A percentile compares a stretch with the other conserved stretches of the same genome.
These are phyloP conservation scores for Suillus sp. DNA, from an alignment of 768 basidiomycete genomes.

Conservation along the genomic window DNA sequence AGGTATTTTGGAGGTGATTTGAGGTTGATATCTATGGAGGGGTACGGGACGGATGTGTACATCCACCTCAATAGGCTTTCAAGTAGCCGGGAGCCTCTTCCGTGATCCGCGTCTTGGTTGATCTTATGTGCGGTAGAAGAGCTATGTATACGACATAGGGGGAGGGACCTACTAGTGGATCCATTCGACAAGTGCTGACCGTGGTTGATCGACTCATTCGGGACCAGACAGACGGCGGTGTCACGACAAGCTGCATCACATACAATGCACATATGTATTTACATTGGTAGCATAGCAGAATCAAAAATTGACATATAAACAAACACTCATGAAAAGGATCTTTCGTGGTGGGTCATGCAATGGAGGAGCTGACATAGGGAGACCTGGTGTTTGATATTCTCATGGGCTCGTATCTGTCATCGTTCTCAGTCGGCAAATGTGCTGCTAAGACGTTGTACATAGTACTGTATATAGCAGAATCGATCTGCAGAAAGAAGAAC, in stretches of 20 bases:
- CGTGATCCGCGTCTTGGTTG: constrained; percentile 33
- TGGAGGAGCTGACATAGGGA: not conserved
- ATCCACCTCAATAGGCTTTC: constrained; percentile 88
- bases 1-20: constrained; percentile 95
- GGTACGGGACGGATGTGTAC: constrained; percentile 94
- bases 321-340: no score
- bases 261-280: not conserved
- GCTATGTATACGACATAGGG: not conserved
- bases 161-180: not conserved
- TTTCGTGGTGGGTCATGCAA: not conserved
- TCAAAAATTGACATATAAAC: not conserved
- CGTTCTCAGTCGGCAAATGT: not conserved
- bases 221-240: not conserved
- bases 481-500: not conserved
- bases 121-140: not conserved
- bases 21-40: constrained; percentile 95
- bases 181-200: not conserved
- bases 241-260: not conserved
- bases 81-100: constrained; percentile 79
- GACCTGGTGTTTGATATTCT: not conserved
- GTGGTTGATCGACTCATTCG: not conserved
- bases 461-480: not conserved
- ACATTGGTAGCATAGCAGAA: not conserved
- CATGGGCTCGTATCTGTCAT: not conserved
- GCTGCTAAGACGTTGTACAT: not conserved